Evolutionary conservation across 2,329 filamentous ascomycete species (phyloP), one percentile per base, ranked within the genome.

Genomic region (Rhinocladiella similis): DNA sequence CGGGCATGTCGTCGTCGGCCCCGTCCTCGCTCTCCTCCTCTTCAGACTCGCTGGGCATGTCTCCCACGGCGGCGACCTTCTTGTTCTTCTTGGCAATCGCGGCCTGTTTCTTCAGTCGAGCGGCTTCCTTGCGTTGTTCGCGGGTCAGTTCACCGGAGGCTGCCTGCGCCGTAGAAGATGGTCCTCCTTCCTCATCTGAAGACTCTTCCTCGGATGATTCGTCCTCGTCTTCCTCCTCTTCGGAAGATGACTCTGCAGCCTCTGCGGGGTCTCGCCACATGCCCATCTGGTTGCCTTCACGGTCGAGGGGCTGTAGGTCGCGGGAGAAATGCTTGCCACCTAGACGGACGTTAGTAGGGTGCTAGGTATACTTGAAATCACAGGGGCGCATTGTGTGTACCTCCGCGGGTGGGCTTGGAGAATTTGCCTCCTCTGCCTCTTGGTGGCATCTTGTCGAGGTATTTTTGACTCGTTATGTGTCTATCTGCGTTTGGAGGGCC

Each of bases 251-350:
- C 2, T 60, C 57, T 33, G 81, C 77, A 50, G 82, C 80, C 59
- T 81, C 75, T 33, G 76, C 76, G 1, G 61, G 53, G 45, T 66
- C 63, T 70, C 83, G 86, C 90, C 93, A 96, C 83, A 96, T 93
- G 80, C 88, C 87, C 61, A 93, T 80, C 66, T 90, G 86, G 69
- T 94, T 94, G 66, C 93, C 94, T 70, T 97, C 90, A 65, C 86
- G 87, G 69, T 97, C 92, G 68, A 94, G 77, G 18, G 92, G 92
- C 73, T 90, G 87, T 46, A 97, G 85, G 72, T 97, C 87, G 64
- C 91, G 88, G 65, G 92, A 97, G 78, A 95, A 99, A 70, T 96
- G 88, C 77, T 97, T 96, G 69, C 94, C 94, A 61, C 92, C 92
- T 96, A 63, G 25, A 20, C 42, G 25, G 25, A 54, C 22, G 50